phyloP scores from a whole-genome alignment of 2,329 filamentous ascomycete species.

The Neofusicoccum sp. region DNA sequence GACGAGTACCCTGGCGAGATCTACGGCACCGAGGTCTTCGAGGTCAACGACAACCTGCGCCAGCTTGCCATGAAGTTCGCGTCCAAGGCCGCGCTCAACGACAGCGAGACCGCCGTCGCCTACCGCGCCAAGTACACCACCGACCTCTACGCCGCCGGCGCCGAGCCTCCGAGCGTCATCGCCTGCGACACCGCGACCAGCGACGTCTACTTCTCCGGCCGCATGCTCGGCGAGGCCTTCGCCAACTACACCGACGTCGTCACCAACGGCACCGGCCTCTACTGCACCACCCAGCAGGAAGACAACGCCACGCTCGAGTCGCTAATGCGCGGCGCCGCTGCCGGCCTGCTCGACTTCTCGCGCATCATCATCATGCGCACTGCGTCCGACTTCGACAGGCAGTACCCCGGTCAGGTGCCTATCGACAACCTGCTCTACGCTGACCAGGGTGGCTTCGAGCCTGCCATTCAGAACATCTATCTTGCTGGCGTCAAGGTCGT shows the following conservation, averaged over 20 bases:
- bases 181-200: conserved; percentile 36
- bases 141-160: conserved; percentile 29
- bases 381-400: conserved; percentile 72
- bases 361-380: conserved; percentile 40
- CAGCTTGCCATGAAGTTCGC: conserved; percentile 38
- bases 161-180: conserved; percentile 31
- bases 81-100: conserved; percentile 38
- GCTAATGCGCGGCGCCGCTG: conserved; percentile 33
- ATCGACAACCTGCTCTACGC: conserved; percentile 62
- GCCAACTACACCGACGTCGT: conserved; percentile 33
- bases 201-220: conserved; percentile 36
- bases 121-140: conserved; percentile 43
- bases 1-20: conserved; percentile 43
- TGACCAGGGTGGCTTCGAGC: conserved; percentile 64
- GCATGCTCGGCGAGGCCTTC: conserved; percentile 32
- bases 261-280: conserved; percentile 40
- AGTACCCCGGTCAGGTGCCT: conserved; percentile 59
- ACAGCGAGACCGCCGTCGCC: conserved; percentile 37
- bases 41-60: conserved; percentile 43
- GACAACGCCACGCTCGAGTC: conserved; percentile 41
- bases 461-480: conserved; percentile 69
- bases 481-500: conserved; percentile 66
- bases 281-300: conserved; percentile 41
- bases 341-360: conserved; percentile 35
- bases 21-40: conserved; percentile 48